phyloP scores from a whole-genome alignment of 495 filamentous ascomycete species.

The Bathelium albidoporum region DNA sequence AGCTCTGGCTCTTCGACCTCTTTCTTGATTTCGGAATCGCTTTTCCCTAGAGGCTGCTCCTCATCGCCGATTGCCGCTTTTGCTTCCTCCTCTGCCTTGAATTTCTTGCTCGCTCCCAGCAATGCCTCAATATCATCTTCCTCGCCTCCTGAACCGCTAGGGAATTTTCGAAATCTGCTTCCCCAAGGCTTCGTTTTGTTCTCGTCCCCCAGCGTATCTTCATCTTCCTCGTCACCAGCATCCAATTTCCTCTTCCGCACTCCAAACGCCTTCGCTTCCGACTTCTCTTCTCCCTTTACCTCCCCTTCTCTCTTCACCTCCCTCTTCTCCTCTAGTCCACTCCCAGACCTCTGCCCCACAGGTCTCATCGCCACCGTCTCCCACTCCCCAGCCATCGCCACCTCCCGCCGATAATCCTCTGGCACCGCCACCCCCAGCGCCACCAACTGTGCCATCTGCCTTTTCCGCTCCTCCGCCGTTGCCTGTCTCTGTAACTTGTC shows the following conservation, averaged over 20 bases:
- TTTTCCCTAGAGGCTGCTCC: conserved; percentile 34
- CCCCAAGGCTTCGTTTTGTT: conserved; percentile 64
- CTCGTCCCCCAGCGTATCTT: conserved; percentile 50
- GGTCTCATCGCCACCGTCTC: conserved; percentile 53
- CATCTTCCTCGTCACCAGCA: conserved; percentile 49
- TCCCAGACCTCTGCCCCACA: conserved; percentile 24
- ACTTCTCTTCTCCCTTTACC: conserved; percentile 33
- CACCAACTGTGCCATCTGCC: conserved; percentile 75
- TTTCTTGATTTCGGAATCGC: conserved; percentile 22
- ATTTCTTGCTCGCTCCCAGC: conserved; percentile 36
- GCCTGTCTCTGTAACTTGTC: conserved; percentile 34
- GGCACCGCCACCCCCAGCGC: conserved; percentile 82
- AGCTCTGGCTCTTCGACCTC: conserved; percentile 20
- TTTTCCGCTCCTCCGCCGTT: conserved; percentile 62
- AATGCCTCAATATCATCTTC: conserved; percentile 61
- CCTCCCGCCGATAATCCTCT: conserved; percentile 61
- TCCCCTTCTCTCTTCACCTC: conserved; percentile 38
- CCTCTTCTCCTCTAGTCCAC: conserved; percentile 4
- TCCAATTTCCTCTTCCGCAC: conserved; percentile 57
- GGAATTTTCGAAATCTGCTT: conserved; percentile 54
- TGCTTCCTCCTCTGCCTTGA: conserved; percentile 10
- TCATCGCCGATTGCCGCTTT: conserved; percentile 21
- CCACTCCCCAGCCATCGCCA: conserved; percentile 92
- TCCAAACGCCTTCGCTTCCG: conserved; percentile 35
- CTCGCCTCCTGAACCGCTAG: conserved; percentile 35